Evolutionary conservation across 2,329 filamentous ascomycete genomes (phyloP), one percentile per base, ranked within the genome.

Genomic region (Aureobasidium namibiae): DNA sequence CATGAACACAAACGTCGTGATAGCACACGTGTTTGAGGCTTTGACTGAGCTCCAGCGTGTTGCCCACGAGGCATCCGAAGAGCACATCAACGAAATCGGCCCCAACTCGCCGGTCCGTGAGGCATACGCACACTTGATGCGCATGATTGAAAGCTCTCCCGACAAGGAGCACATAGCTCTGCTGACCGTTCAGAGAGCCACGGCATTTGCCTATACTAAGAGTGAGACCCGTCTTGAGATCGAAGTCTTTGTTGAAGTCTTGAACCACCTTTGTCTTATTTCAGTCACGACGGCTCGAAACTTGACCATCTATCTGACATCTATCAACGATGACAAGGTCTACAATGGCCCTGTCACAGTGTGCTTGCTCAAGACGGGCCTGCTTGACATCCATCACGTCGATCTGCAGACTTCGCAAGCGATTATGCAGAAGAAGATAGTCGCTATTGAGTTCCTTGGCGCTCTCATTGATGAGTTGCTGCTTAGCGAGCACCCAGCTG

Each of bases 401-500:
- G 80, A 82, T 63, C 78, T 82, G 23, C 85, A 88, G 54, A 81
- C 92, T 65, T 83, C 89, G 8, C 87, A 87, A 69, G 84, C 88
- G 1, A 79, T 97, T 21, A 78, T 83, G 59, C 80, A 86, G 59
- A 84, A 85, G 61, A 89, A 91, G 62, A 80, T 85, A 8, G 81
- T 82, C 23, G 89, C 88, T 1, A 75, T 96, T 3, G 84, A 90
- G 60, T 88, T 95, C 69, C 79, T 97, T n/a, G 84, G 87, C 54
- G 85, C 86, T 44, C 78, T 96, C 44, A 78, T 96, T 63, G 88
- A 94, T 64, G 82, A 90, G 44, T 83, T 92, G 0, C 76, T 96
- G 9, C 81, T 95, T 52, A 89, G 84, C 65, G 89, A 91, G 49
- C 84, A 86, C 45, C 89, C 90, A 0, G 82, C 87, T 39, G 88